Base-by-base conservation (phyloP, 441 rosid genomes). In the Arabidopsis lyrata region DNA sequence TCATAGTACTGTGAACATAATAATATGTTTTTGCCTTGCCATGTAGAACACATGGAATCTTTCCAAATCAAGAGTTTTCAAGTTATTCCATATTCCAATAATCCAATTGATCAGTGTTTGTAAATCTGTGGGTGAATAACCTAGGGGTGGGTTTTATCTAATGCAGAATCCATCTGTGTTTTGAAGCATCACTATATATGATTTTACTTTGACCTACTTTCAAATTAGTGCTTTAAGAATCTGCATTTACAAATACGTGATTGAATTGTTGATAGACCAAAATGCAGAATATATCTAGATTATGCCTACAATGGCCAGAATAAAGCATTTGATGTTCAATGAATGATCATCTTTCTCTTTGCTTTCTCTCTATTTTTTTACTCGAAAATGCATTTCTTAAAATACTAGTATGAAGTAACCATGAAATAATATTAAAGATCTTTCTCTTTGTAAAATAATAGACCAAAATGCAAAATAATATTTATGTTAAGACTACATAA, bases 21-120 rank as follows among this genome's bases (percentile, higher is more conserved):
- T 76, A 76, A 68, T 69, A 22, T 54, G 42, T 59, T 16, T 67
- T 68, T 68, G 58, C 58, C 35, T 61, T 76, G 66, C 79, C 79
- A 69, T 76, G 79, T 68, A 45, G 15, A 69, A 48, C 45, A 63
- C 66, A 69, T 63, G 79, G 75, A 56, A 47, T 69, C 41, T 76
- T 76, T 65, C 44, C 44, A 63, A 36, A 16, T 68, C 34, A 62
- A 63, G 54, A 47, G 39, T 22, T 29, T 44, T 63, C 31, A 24
- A 63, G 36, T 63, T 52, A 15, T 76, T 62, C 24, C 57, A 54
- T 14, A 54, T 31, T 18, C 36, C n/a, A 66, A 54, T 14, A 53
- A 18, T 16, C 36, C 31, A 58, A 2, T 29, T 32, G 27, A 58
- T 72, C 48, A 20, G 39, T 60, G 18, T 3, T 6, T 24, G 50